A percentile compares a stretch with the other conserved stretches of the same genome.
Conservation (phyloP, 305 asterid genomes). For the Withania somnifera region DNA sequence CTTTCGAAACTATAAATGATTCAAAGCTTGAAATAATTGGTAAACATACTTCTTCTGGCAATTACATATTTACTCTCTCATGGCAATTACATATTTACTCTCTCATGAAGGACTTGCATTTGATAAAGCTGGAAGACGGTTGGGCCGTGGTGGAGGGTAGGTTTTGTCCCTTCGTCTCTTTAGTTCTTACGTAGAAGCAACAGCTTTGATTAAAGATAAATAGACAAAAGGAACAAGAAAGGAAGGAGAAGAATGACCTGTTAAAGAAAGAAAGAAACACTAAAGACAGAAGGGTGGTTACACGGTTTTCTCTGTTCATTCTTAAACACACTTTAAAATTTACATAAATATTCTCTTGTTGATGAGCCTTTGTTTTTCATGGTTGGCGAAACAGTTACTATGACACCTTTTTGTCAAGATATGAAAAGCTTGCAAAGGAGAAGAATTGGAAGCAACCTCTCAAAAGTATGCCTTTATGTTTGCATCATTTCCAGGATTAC, state of each 20-base stretch:
- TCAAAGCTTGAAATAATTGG: background rate
- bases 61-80: background rate
- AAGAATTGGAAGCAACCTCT: conserved; percentile 74
- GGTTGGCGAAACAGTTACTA: conserved; percentile 42
- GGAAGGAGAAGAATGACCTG: background rate
- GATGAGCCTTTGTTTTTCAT: background rate
- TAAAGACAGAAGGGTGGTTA: background rate
- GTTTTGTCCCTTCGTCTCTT: conserved; percentile 16
- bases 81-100: background rate
- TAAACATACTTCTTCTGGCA: background rate
- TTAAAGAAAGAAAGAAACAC: background rate
- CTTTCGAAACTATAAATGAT: background rate
- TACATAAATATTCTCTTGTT: background rate
- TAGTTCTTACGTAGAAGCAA: background rate
- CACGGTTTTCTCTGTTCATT: background rate
- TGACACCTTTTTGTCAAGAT: conserved; percentile 58
- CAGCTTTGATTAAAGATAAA: background rate
- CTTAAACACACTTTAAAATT: background rate
- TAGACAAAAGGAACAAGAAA: background rate
- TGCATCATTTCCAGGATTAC: background rate
- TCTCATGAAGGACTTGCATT: conserved; percentile 70
- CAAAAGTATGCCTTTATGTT: conserved; percentile 26
- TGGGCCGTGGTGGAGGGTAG: conserved; percentile 99
- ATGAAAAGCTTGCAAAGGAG: conserved; percentile 52
- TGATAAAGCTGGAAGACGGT: conserved; percentile 81